phyloP scores from a whole-genome alignment of 1,139 yeast species.

The Yamadazyma mexicana region DNA sequence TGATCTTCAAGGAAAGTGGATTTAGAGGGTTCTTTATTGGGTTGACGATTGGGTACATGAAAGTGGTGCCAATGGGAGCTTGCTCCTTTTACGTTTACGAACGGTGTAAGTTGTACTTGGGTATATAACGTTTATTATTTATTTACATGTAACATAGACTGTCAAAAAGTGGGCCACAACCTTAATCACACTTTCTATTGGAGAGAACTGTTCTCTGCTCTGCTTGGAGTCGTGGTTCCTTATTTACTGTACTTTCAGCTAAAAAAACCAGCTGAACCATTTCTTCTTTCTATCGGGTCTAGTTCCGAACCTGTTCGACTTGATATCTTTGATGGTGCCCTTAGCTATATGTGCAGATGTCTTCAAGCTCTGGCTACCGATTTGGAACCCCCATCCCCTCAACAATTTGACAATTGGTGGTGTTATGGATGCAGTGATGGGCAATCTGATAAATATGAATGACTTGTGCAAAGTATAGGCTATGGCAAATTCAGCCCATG shows the following conservation, averaged over 20 bases:
- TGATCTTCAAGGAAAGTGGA: slow-evolving; percentile 74
- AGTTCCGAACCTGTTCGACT: slow-evolving; percentile 52
- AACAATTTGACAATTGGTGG: slow-evolving; percentile 71
- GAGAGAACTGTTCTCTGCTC: too few species aligned
- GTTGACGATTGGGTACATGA: slow-evolving; percentile 88
- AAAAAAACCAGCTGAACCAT: slow-evolving; percentile 66
- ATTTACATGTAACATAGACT: slow-evolving; percentile 6
- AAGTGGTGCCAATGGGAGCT: slow-evolving; percentile 96
- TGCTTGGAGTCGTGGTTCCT: not conserved
- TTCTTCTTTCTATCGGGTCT: slow-evolving; percentile 51
- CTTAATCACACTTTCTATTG: too few species aligned
- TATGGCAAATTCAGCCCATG: slow-evolving; percentile 71
- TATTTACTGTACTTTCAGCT: slow-evolving; percentile 6
- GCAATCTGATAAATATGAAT: slow-evolving; percentile 75
- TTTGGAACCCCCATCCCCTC: slow-evolving; percentile 77
- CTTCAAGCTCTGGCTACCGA: slow-evolving; percentile 53
- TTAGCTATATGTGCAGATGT: slow-evolving; percentile 38
- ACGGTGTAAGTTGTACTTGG: slow-evolving; percentile 68
- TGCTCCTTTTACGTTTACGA: slow-evolving; percentile 95
- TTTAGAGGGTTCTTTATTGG: slow-evolving; percentile 90
- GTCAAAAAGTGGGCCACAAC: too few species aligned
- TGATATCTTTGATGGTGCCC: slow-evolving; percentile 26
- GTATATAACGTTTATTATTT: slow-evolving; percentile 38
- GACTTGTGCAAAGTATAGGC: slow-evolving; percentile 96
- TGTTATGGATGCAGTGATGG: slow-evolving; percentile 89